Base-by-base conservation (phyloP, 2,329 filamentous ascomycete genomes). In the Arthroderma uncinatum region DNA sequence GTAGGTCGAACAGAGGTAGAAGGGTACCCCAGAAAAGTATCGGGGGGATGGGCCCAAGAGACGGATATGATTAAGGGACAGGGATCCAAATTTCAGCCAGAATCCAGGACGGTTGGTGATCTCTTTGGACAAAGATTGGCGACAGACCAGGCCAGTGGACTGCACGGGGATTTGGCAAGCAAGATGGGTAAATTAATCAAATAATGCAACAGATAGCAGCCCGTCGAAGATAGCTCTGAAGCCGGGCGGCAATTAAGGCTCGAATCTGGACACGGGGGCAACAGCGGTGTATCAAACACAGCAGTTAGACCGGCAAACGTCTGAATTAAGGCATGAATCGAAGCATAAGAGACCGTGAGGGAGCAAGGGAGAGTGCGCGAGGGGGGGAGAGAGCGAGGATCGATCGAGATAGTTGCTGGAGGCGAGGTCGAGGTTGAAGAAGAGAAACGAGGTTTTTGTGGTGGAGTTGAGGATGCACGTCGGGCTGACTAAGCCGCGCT, bases 271-370 rank as follows among this genome's bases (percentile, higher is more conserved):
- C 70, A 65, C 64, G 66, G 66, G 66, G 63, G 61, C 62, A 64
- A 63, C 65, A 65, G 69, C 70, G 68, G 71, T 73, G 71, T 74
- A 70, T 74, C 72, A 73, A 73, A 74, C 72, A 74, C 72, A 71
- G 63, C 67, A 68, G 58, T 66, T 65, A 60, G 58, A 62, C 37
- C 39, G 23, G 54, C 53, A 37, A 61, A 48, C 52, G 54, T 34
- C 14, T 23, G 50, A 36, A 34, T 23, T 37, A 53, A 53, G 50
- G 34, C 50, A 53, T 34, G 34, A 28, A 34, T 34, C 28, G 50
- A 56, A 56, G 50, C 36, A 36, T 19, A 55, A 55, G 34, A 40
- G 53, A 21, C 37, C 48, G 30, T 12, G 28, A 40, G 59, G 12
- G 12, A 19, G 60, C 60, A 48, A 50, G 54, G 36, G 57, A 57